Percentiles rank a stretch among this genome's conserved stretches.
Evolutionary conservation across 371 early-diverging fungal genomes (phyloP).

Genomic region (Dichotomocladium elegans): DNA sequence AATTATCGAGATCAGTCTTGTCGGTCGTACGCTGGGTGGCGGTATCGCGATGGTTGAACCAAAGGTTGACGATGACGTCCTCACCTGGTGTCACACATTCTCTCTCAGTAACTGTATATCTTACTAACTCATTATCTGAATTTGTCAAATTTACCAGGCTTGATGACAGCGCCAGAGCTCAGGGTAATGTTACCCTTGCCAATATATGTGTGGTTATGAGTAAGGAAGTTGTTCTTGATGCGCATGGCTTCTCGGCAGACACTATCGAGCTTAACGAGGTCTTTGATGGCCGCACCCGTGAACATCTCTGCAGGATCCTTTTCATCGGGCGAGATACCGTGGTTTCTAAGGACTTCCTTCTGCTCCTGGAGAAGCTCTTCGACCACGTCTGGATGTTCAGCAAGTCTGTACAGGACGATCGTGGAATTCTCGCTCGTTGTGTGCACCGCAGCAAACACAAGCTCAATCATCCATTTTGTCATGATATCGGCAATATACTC

Average conservation of each 20-base stretch:
- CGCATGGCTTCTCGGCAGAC: constrained; percentile 47
- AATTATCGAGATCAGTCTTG: constrained; percentile 9
- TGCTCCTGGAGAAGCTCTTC: constrained; percentile 42
- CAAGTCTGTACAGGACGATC: constrained; percentile 32
- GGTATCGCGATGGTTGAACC: constrained; percentile 10
- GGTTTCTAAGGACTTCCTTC: constrained; percentile 17
- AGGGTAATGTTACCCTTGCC: constrained; percentile 20
- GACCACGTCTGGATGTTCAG: constrained; percentile 35
- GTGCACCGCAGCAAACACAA: constrained; percentile 39
- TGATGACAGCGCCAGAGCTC: constrained; percentile 34
- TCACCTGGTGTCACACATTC: constrained; percentile 17
- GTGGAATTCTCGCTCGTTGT: constrained; percentile 34
- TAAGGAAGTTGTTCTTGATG: constrained; percentile 12
- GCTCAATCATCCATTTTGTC: constrained; percentile 14
- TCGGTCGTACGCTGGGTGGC: constrained; percentile 3
- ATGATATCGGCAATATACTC: neutral
- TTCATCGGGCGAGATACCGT: neutral
- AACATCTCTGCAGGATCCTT: constrained; percentile 12
- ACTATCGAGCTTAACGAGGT: constrained; percentile 46
- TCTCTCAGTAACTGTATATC: neutral
- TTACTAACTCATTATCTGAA: neutral
- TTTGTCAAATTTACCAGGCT: constrained; percentile 27
- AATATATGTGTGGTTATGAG: constrained; percentile 24
- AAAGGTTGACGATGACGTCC: constrained; percentile 22
- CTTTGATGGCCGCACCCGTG: constrained; percentile 23